These are phyloP conservation scores for Cladosporium sp. DNA, from an alignment of 2,329 filamentous ascomycete species.

Conservation along the genomic window DNA sequence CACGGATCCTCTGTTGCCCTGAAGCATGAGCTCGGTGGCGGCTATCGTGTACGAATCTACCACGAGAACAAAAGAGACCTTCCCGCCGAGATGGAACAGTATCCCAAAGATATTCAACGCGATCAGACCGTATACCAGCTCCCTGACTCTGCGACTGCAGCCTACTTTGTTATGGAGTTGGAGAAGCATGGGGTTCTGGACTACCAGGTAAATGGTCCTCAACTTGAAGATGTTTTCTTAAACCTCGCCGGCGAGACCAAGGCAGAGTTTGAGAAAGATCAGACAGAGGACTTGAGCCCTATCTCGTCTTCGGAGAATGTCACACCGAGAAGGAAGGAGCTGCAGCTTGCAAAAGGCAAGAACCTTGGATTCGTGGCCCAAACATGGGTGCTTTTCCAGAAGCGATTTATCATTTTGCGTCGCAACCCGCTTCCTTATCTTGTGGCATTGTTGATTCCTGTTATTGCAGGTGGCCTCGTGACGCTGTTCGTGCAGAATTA, in stretches of 20 bases:
- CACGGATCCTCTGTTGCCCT: conserved; percentile 81
- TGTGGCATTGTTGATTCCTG: conserved; percentile 70
- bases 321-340: conserved; percentile 21
- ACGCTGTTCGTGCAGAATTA: conserved; percentile 67
- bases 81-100: conserved; percentile 22
- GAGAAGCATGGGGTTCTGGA: conserved; percentile 65
- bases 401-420: conserved; percentile 72
- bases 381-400: conserved; percentile 69
- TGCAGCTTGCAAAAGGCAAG: conserved; percentile 61
- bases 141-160: conserved; percentile 64
- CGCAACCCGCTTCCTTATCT: conserved; percentile 74
- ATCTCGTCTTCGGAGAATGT: conserved; percentile 19
- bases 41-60: conserved; percentile 75
- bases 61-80: conserved; percentile 42
- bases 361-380: conserved; percentile 68
- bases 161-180: conserved; percentile 64
- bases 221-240: conserved; percentile 89
- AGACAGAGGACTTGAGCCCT: conserved; percentile 14
- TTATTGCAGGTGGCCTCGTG: conserved; percentile 74
- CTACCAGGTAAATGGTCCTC: conserved; percentile 83
- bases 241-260: conserved; percentile 76
- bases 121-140: conserved; percentile 73
- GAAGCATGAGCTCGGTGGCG: conserved; percentile 76
- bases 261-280: conserved; percentile 42
- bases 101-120: conserved; percentile 49